Base-by-base conservation (phyloP, 805 yeast species). In the Monosporozyma aerobia region DNA sequence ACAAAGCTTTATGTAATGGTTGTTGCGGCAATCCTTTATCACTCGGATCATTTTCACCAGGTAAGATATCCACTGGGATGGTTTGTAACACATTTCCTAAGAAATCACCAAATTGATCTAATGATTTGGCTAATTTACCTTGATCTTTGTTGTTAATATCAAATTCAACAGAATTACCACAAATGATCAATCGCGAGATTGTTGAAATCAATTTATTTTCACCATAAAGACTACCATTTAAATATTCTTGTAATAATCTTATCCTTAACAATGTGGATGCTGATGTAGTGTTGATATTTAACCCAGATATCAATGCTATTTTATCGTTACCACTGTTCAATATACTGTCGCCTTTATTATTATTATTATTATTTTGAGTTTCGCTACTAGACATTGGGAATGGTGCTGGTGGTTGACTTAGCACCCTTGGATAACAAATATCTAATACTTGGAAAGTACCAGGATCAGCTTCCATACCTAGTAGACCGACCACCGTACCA, bases 381-480 rank as follows among this genome's bases (percentile, higher is more conserved):
- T n/a, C 9, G 5, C 13, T 27, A 14, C 13, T 25, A 9, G 22
- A 22, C 27, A 43, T 27, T 13, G 52, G 61, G 25, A 67, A 53
- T 7, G 69, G 49, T 53, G 67, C 47, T 2, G 75, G 72, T 7
- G 61, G 59, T 63, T 86, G 95, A 0, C 81, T 80, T 1, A 87
- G 74, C 16, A 78, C 67, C 11, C 76, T 75, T 0, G 98, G 96
- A 59, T 81, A 85, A 1, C 79, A 79, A 1, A 90, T 73, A 63
- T 90, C 98, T 59, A 87, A 79, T 5, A 88, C 87, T 54, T 85
- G 87, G 67, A 94, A 90, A 2, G 83, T 74, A 3, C 98, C 98
- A 0, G 90, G 82, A 47, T 78, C 81, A 8, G 85, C 76, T 64
- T 90, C 97, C 71, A 87, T 82, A 0, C 99, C 99, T 10, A 90